Percentiles rank a stretch among this genome's conserved stretches.
phyloP scores from a whole-genome alignment of 2,329 filamentous ascomycete species.

The Neurospora crassa region DNA sequence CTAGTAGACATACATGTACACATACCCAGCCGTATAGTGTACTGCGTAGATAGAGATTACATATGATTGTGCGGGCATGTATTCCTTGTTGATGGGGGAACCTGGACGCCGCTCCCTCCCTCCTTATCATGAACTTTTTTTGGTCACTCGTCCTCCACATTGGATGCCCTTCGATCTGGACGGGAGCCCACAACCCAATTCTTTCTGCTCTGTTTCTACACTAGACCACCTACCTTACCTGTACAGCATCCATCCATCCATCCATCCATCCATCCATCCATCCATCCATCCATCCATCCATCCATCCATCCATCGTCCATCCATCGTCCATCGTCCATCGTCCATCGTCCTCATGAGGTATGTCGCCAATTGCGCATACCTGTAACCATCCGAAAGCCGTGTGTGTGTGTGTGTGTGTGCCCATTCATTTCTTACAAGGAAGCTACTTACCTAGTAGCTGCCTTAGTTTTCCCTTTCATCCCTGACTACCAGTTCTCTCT shows the following conservation, averaged over 20 bases:
- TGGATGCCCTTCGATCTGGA: background rate
- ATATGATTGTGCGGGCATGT: background rate
- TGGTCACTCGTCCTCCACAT: background rate
- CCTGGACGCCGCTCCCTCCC: background rate
- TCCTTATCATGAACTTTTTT: background rate
- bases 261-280: too few species aligned
- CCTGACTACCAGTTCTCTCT: background rate
- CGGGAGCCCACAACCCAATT: background rate
- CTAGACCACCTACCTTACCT: background rate
- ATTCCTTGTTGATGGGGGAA: background rate
- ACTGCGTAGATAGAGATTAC: background rate
- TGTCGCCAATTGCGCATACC: background rate
- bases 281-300: too few species aligned
- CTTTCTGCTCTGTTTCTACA: background rate
- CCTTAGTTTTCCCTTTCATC: background rate
- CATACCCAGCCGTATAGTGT: background rate
- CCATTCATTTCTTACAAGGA: background rate
- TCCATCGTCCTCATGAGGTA: background rate
- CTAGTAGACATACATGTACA: background rate
- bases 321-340: too few species aligned
- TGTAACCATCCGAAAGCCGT: background rate
- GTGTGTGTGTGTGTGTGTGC: background rate
- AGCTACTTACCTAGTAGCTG: background rate
- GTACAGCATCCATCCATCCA: background rate
- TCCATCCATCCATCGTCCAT: background rate